Percentiles rank a stretch among this genome's conserved stretches.
These are phyloP conservation scores for Verruconis gallopava DNA, from an alignment of 2,329 filamentous ascomycete species.

Conservation along the genomic window DNA sequence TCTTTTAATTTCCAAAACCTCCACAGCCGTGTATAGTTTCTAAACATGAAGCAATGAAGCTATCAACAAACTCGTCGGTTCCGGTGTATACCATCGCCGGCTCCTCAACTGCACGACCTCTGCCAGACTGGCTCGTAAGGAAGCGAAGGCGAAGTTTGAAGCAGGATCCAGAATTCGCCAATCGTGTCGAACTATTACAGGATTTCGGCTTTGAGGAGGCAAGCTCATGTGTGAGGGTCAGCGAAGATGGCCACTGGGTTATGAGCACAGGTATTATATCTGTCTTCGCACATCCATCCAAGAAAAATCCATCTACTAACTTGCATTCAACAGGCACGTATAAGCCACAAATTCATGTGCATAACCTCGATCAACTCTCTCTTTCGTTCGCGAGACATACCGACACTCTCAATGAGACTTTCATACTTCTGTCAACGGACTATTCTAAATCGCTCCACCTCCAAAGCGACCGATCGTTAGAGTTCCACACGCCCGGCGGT, in stretches of 20 bases:
- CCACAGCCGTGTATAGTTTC: background rate
- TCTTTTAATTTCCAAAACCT: too few relatives aligned
- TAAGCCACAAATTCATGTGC: slow-evolving; percentile 83
- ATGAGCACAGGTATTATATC: slow-evolving; percentile 68
- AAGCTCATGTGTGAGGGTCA: slow-evolving; percentile 76
- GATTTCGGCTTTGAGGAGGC: slow-evolving; percentile 98
- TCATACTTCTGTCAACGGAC: slow-evolving; percentile 75
- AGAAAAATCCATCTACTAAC: background rate
- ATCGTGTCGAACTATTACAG: slow-evolving; percentile 85
- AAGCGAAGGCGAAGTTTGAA: slow-evolving; percentile 85
- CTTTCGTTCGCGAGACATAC: slow-evolving; percentile 93
- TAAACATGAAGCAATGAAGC: slow-evolving; percentile 55
- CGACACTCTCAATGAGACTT: slow-evolving; percentile 79
- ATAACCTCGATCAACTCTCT: slow-evolving; percentile 83
- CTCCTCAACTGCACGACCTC: slow-evolving; percentile 69
- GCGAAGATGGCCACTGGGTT: slow-evolving; percentile 92
- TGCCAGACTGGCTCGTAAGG: slow-evolving; percentile 91
- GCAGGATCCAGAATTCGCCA: slow-evolving; percentile 83
- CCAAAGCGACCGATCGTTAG: slow-evolving; percentile 78
- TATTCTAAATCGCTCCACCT: slow-evolving; percentile 92
- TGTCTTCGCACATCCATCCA: background rate
- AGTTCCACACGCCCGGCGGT: slow-evolving; percentile 83
- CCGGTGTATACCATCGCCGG: slow-evolving; percentile 94
- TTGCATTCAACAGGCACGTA: slow-evolving; percentile 39
- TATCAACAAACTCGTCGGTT: slow-evolving; percentile 68